Evolutionary conservation across 257 asterid genomes (phyloP), one percentile per base, ranked within the genome.

Genomic region (Solanum appendiculatum): DNA sequence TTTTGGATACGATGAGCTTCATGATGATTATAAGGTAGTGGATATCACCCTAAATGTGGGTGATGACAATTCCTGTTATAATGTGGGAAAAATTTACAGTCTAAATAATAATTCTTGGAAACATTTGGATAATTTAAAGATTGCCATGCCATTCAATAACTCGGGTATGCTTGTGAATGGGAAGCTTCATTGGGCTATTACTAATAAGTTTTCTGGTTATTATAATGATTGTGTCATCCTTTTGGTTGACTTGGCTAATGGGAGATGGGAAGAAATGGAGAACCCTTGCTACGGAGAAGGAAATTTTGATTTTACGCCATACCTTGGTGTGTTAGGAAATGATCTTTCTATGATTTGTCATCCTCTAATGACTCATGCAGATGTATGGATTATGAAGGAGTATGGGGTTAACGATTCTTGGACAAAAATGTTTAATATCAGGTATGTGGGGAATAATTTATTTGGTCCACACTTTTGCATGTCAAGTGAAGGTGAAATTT

Each of bases 271-370:
- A 18, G 60, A 51, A 51, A 18, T 51, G 60, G 60, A 51, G 60
- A 18, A 51, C 10, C 60, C 60, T 51, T 51, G n/a, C n/a, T 51
- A 51, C 60, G 60, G 60, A 51, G 60, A 51, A 18, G n/a, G n/a
- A 16, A 51, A 51, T 51, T 51, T 51, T 51, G 9, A 51, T 6
- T 16, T 51, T 51, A 51, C 3, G 27, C 21, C 29, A 68, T 92
- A 85, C 68, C 68, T 58, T 23, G 92, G 91, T 7, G 93, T 42
- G 3, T 42, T 89, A 0, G 92, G 88, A 73, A 95, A 91, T 15
- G 69, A 86, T 31, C 85, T 92, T 37, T 90, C 83, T 12, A 90
- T 89, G 73, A 85, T 93, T 31, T 92, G 89, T 87, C 66, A 89
- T 64, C 87, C 23, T 51, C 23, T 51, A 51, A 51, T 6, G 9